phyloP scores from a whole-genome alignment of 768 basidiomycete genomes.

The Hydnomerulius pinastri region DNA sequence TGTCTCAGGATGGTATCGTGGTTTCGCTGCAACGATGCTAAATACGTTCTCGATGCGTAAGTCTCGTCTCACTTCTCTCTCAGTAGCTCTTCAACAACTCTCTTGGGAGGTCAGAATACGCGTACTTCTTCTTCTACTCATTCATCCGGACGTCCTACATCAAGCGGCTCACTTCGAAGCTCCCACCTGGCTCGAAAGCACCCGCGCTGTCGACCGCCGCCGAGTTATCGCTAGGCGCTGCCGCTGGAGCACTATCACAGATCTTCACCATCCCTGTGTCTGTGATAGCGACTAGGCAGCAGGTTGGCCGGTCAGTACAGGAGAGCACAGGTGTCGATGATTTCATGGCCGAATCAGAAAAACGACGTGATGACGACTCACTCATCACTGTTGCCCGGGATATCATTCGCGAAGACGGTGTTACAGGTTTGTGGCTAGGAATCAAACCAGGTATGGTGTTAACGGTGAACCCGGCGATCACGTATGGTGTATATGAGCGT shows the following conservation, averaged over 20 bases:
- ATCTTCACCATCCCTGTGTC: constrained; percentile 98
- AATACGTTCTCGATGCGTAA: constrained; percentile 97
- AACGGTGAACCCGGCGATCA: constrained; percentile 97
- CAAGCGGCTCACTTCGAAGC: constrained; percentile 60
- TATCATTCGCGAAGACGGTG: constrained; percentile 87
- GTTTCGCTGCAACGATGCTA: constrained; percentile 95
- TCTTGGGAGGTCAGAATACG: constrained; percentile 72
- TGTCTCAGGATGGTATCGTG: constrained; percentile 79
- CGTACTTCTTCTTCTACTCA: constrained; percentile 99
- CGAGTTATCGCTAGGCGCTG: constrained; percentile 86
- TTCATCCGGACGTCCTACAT: constrained; percentile 84
- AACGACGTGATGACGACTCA: constrained; percentile 53
- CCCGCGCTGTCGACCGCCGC: constrained; percentile 70
- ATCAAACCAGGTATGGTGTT: constrained; percentile 91
- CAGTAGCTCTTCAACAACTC: neutral
- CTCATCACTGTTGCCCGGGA: constrained; percentile 80
- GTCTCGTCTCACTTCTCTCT: constrained; percentile 32
- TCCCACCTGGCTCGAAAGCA: constrained; percentile 60
- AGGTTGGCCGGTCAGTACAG: constrained; percentile 60
- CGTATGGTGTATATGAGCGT: constrained; percentile 93
- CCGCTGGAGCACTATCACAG: constrained; percentile 93
- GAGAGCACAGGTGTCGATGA: neutral
- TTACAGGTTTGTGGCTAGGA: constrained; percentile 90
- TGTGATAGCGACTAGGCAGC: constrained; percentile 97
- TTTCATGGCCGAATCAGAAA: neutral